Evolutionary conservation across 805 yeast species (phyloP).

Genomic region (Jamesozyma jinghongensis): DNA sequence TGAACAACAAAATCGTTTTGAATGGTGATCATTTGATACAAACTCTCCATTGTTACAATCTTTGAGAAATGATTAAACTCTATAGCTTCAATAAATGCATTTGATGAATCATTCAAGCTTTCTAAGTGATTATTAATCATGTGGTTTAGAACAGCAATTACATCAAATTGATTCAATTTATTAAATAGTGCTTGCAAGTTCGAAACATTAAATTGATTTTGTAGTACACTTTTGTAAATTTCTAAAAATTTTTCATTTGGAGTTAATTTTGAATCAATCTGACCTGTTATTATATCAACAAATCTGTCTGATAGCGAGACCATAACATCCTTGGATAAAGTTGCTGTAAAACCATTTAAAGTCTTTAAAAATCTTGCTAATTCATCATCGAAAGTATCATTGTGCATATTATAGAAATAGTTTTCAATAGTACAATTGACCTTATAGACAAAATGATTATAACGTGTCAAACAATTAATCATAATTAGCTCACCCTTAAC

Average conservation of each 20-base stretch:
- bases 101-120: not conserved
- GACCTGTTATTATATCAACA: conserved; percentile 31
- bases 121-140: conserved; percentile 27
- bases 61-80: conserved; percentile 16
- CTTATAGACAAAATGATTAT: conserved; percentile 25
- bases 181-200: conserved; percentile 34
- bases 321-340: conserved; percentile 33
- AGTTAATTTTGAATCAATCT: conserved; percentile 27
- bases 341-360: conserved; percentile 34
- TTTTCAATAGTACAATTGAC: conserved; percentile 23
- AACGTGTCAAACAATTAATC: conserved; percentile 26
- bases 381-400: conserved; percentile 15
- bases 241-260: conserved; percentile 22
- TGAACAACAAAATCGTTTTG: conserved; percentile 29
- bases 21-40: conserved; percentile 23
- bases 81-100: conserved; percentile 20
- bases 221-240: conserved; percentile 36
- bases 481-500: conserved; percentile 28
- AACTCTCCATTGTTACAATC: conserved; percentile 20
- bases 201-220: conserved; percentile 33
- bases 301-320: conserved; percentile 30
- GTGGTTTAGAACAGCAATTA: conserved; percentile 32
- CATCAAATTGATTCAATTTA: conserved; percentile 33
- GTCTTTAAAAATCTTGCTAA: conserved; percentile 28
- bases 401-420: conserved; percentile 18